phyloP scores from a whole-genome alignment of 106 monocot species.

The Dactylorhiza incarnata region DNA sequence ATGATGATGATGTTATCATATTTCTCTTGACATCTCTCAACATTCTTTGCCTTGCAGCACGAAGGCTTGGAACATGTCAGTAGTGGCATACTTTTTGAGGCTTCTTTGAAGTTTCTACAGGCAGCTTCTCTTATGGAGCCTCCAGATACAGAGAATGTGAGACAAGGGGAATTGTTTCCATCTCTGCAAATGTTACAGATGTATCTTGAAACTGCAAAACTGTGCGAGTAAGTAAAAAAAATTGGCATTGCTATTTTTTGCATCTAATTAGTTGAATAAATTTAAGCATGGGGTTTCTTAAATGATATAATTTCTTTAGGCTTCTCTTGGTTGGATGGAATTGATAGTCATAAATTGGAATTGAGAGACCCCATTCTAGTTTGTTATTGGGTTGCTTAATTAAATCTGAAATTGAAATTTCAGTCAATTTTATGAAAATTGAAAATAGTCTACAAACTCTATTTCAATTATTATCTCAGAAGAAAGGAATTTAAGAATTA shows the following conservation, averaged over 20 bases:
- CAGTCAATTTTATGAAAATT: no score
- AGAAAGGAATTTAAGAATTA: no score
- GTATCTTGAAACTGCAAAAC: conserved; percentile 77
- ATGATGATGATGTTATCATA: neutral
- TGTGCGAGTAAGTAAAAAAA: conserved; percentile 66
- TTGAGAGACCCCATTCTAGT: no score
- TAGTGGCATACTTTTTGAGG: conserved; percentile 69
- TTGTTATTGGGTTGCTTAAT: no score
- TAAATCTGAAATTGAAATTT: no score
- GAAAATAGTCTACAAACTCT: no score
- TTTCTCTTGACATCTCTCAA: neutral
- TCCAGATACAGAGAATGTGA: conserved; percentile 37
- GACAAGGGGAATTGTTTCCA: conserved; percentile 40
- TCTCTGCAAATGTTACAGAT: conserved; percentile 33
- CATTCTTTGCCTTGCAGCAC: conserved; percentile 32
- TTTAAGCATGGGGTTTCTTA: neutral
- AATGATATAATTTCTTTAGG: neutral
- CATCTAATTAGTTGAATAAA: conserved; percentile 1
- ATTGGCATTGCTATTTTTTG: neutral
- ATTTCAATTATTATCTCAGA: no score
- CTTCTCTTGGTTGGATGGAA: no score
- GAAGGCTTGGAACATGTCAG: conserved; percentile 68
- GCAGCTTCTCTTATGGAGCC: conserved; percentile 66
- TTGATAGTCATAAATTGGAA: no score
- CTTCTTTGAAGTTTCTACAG: conserved; percentile 82